Evolutionary conservation across 805 yeast genomes (phyloP), one percentile per base, ranked within the genome.

Genomic region (Limtongia smithiae): DNA sequence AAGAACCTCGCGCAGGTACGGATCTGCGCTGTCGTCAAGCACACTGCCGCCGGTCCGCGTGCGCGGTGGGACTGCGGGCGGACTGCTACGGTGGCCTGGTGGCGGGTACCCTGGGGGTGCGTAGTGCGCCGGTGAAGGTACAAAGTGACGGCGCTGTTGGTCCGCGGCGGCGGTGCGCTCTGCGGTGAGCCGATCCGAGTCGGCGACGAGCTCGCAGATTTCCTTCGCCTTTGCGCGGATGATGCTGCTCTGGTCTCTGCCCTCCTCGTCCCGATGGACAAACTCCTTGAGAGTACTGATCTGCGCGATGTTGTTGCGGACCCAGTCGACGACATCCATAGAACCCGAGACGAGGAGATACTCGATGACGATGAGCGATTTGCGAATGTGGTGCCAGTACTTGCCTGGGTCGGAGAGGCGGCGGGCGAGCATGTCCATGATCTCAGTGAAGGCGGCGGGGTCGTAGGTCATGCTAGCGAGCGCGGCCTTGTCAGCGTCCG

Each of bases 381-480:
- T 93, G 56, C 93, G 90, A 40, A 91, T 89, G 66, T 91, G 97
- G 59, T 96, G 78, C 97, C 97, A 91, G 69, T 91, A 85, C 67
- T 89, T 90, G 54, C 97, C 97, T 72, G 89, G 90, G 65, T 91
- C 97, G 64, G 90, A 91, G 58, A 91, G 71, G 55, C 97, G 78
- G 58, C 88, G 80, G 69, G 91, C 97, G 37, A 91, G 69, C 83
- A 91, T 88, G 63, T 91, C 97, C 93, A 90, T 85, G 40, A 89
- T 80, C 63, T 89, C 95, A 62, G 88, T 73, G 61, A 89, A 81
- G 60, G 86, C 94, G 7, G 83, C 79, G 55, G 70, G 70, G 58
- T 81, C 85, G 64, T 77, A 83, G 1, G 96, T 85, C 58, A 79
- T 74, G 44, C 79, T 75, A 2, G 95, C 83, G 33, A 91, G 76